A percentile compares a stretch with the other conserved stretches of the same genome.
Conservation (phyloP, 2,329 filamentous ascomycete species). For the Aureobasidium sp. region DNA sequence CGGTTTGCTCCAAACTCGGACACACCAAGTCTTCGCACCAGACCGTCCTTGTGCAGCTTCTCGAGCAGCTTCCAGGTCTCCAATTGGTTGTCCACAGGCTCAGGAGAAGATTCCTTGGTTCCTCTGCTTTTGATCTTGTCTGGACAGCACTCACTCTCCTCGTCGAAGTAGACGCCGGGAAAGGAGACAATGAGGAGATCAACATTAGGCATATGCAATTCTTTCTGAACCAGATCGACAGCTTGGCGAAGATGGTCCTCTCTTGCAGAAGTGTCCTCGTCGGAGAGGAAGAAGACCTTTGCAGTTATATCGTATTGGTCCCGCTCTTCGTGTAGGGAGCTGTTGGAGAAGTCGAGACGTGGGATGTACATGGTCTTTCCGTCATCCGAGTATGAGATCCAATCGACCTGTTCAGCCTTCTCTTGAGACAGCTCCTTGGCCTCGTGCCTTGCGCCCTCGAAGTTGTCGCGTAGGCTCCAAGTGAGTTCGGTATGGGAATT, state of each 20-base stretch:
- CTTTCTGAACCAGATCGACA: slow-evolving; percentile 69
- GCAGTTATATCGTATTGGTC: slow-evolving; percentile 88
- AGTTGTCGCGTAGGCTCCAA: slow-evolving; percentile 78
- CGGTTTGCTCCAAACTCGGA: slow-evolving; percentile 87
- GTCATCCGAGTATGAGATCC: slow-evolving; percentile 56
- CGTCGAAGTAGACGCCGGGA: slow-evolving; percentile 87
- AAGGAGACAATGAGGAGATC: slow-evolving; percentile 91
- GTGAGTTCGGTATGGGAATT: slow-evolving; percentile 92
- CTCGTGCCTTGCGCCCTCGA: slow-evolving; percentile 33
- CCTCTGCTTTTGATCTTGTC: slow-evolving; percentile 46
- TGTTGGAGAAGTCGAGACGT: slow-evolving; percentile 62
- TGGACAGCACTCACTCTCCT: slow-evolving; percentile 72
- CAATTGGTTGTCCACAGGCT: slow-evolving; percentile 55
- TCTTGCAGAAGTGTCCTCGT: slow-evolving; percentile 38
- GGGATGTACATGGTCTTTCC: slow-evolving; percentile 64
- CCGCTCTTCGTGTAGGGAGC: slow-evolving; percentile 71
- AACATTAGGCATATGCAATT: slow-evolving; percentile 66
- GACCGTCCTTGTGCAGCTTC: slow-evolving; percentile 60
- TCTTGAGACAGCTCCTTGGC: slow-evolving; percentile 15
- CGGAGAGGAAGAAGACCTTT: slow-evolving; percentile 87
- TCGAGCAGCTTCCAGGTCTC: slow-evolving; percentile 66
- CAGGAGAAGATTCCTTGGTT: slow-evolving; percentile 41
- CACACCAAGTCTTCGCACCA: slow-evolving; percentile 70
- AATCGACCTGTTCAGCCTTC: slow-evolving; percentile 31
- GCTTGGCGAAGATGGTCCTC: slow-evolving; percentile 69